Evolutionary conservation across 164 flowering plant genomes (phyloP).

Genomic region (Macadamia integrifolia): DNA sequence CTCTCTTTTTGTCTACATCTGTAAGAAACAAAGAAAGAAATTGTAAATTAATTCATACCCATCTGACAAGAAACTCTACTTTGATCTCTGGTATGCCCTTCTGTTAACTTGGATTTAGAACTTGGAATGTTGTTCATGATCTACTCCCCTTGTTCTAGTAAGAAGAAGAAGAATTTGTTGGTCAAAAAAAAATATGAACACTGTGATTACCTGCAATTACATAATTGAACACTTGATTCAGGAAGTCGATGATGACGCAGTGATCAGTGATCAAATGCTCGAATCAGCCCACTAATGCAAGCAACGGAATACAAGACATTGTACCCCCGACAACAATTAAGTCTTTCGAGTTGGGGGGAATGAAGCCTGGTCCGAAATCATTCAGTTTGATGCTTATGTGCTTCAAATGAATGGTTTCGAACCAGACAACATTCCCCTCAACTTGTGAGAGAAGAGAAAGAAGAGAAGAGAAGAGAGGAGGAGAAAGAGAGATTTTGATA

Average conservation of each 20-base stretch:
- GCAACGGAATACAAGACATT: no score
- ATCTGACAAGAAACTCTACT: background rate
- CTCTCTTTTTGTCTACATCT: conserved; percentile 9
- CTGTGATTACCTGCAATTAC: background rate
- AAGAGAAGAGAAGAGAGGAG: conserved; percentile 11
- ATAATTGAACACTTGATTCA: background rate
- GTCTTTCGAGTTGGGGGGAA: conserved; percentile 52
- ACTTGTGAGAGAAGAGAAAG: conserved; percentile 21
- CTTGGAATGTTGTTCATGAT: background rate
- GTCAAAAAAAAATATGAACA: background rate
- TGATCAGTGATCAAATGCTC: no score
- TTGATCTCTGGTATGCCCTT: background rate
- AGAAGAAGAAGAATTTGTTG: no score
- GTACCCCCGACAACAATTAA: no score
- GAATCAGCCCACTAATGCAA: no score
- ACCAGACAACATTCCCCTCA: conserved; percentile 97
- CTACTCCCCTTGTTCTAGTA: background rate
- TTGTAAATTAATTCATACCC: background rate
- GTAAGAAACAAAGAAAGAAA: conserved; percentile 4
- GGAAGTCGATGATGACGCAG: background rate
- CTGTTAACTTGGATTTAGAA: background rate
- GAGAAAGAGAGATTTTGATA: conserved; percentile 9
- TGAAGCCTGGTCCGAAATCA: conserved; percentile 62
- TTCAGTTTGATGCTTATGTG: conserved; percentile 13
- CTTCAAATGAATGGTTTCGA: conserved; percentile 51